A percentile compares a stretch with the other conserved stretches of the same genome.
Evolutionary conservation across 768 basidiomycete genomes (phyloP).

Genomic region (Suillus placidus): DNA sequence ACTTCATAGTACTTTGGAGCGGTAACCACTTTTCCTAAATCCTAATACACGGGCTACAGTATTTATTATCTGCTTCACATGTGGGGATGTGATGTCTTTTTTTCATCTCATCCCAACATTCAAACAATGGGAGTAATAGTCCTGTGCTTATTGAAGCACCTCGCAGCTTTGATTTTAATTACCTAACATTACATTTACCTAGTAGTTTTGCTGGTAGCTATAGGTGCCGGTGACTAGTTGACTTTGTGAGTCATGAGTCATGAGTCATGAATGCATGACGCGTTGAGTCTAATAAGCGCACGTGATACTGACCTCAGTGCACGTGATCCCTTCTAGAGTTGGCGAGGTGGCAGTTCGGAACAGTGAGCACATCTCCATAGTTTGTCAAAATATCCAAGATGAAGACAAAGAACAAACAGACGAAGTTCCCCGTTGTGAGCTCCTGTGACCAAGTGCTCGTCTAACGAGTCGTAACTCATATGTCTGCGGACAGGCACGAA

Average conservation of each 20-base stretch:
- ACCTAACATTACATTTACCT: background rate
- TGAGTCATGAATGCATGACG: no score
- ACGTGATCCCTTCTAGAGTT: background rate
- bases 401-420: slow-evolving; percentile 92
- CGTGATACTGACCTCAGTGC: background rate
- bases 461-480: slow-evolving; percentile 13
- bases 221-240: no score
- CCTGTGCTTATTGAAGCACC: background rate
- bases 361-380: background rate
- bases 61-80: background rate
- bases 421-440: slow-evolving; percentile 88
- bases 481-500: slow-evolving; percentile 68
- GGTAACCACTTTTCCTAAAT: background rate
- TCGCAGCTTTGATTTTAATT: background rate
- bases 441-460: background rate
- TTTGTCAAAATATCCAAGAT: slow-evolving; percentile 37
- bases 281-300: background rate
- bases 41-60: background rate
- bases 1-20: background rate
- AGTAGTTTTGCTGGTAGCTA: no score
- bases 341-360: background rate
- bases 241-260: no score
- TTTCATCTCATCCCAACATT: background rate
- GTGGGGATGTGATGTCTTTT: background rate
- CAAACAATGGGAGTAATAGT: background rate